phyloP scores from a whole-genome alignment of 495 filamentous ascomycete species.

The Lepraria neglecta region DNA sequence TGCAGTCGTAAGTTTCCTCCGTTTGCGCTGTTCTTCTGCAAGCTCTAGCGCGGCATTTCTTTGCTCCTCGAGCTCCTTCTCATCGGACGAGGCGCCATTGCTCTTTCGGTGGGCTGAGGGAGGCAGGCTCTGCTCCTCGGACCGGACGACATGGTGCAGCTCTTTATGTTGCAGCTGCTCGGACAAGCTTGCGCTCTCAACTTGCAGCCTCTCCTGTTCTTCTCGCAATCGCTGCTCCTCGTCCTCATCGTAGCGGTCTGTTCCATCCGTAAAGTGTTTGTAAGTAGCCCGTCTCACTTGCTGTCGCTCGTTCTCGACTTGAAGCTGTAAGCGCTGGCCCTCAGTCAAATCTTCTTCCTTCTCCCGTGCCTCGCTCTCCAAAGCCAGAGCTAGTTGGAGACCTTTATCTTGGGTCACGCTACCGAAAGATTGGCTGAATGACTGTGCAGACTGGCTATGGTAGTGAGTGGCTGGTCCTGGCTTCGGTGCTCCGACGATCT shows the following conservation, averaged over 20 bases:
- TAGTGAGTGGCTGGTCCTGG: constrained; percentile 13
- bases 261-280: constrained; percentile 10
- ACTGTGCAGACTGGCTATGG: constrained; percentile 25
- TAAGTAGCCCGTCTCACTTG: constrained; percentile 14
- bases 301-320: constrained; percentile 15
- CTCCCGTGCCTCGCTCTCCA: constrained; percentile 24
- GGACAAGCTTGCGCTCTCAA: constrained; percentile 17
- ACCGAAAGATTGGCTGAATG: constrained; percentile 25
- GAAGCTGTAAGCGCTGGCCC: constrained; percentile 18
- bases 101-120: constrained; percentile 11
- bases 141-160: constrained; percentile 23
- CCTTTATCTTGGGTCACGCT: constrained; percentile 22
- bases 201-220: constrained; percentile 9
- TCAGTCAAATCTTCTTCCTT: constrained; percentile 23
- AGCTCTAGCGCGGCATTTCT: constrained; percentile 18
- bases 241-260: constrained; percentile 15
- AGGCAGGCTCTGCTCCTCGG: constrained; percentile 20
- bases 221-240: constrained; percentile 11
- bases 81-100: constrained; percentile 4
- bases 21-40: constrained; percentile 20
- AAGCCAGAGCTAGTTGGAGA: constrained; percentile 22
- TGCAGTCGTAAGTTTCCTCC: constrained; percentile 17
- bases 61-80: constrained; percentile 17
- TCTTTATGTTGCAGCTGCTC: constrained; percentile 26
- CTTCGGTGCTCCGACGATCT: constrained; percentile 7